These are phyloP conservation scores for Acacia confusa DNA, from an alignment of 306 rosid genomes.

Conservation along the genomic window DNA sequence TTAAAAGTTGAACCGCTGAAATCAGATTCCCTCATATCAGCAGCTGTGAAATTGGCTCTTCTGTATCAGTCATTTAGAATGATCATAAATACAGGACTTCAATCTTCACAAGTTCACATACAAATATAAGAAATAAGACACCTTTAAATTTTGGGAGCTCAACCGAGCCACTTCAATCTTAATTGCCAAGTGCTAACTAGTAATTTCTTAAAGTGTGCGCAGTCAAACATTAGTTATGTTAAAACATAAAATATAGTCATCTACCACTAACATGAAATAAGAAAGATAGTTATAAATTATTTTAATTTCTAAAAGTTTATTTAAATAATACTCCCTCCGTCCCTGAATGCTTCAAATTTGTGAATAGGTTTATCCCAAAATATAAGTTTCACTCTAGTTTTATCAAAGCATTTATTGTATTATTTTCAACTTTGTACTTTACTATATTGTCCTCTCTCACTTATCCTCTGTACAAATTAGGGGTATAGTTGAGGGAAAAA, in stretches of 20 bases:
- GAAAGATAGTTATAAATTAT: not conserved
- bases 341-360: too few species aligned
- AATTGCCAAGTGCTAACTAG: not conserved
- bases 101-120: not conserved
- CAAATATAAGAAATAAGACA: not conserved
- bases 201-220: not conserved
- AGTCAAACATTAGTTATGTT: not conserved
- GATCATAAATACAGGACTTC: constrained; percentile 35
- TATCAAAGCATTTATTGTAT: too few species aligned
- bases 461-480: too few species aligned
- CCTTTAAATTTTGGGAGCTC: not conserved
- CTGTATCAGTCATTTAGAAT: constrained; percentile 56
- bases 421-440: too few species aligned
- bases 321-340: too few species aligned
- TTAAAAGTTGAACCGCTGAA: constrained; percentile 96
- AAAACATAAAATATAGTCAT: not conserved
- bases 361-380: too few species aligned
- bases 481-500: too few species aligned
- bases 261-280: not conserved
- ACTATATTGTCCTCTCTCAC: too few species aligned
- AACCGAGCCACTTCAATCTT: not conserved
- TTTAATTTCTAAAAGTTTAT: not conserved
- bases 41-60: constrained; percentile 98
- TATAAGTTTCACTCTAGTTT: too few species aligned
- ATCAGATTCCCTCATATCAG: constrained; percentile 96